These are phyloP conservation scores for Sonneratia alba DNA, from an alignment of 345 rosid species.

Conservation along the genomic window DNA sequence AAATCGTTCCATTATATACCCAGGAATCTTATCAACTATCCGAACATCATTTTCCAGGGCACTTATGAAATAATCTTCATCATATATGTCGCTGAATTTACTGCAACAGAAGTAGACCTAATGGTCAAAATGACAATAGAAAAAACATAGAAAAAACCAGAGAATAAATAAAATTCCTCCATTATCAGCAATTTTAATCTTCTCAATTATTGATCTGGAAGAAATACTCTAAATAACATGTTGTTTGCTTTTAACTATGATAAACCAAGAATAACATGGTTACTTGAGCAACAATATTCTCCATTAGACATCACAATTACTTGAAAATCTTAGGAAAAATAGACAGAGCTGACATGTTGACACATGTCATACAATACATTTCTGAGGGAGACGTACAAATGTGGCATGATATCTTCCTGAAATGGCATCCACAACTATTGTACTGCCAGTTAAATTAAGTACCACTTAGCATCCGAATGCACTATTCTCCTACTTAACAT, in stretches of 20 bases:
- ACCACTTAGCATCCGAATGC: neutral
- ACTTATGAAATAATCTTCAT: conserved; percentile 67
- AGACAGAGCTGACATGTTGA: neutral
- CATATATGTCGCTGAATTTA: conserved; percentile 80
- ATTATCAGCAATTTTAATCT: neutral
- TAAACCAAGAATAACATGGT: neutral
- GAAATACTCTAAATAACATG: neutral
- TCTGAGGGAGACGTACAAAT: neutral
- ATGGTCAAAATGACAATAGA: neutral
- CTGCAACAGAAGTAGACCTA: conserved; percentile 34
- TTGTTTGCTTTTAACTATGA: neutral
- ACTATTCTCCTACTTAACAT: neutral
- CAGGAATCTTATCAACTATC: conserved; percentile 81
- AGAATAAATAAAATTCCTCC: neutral
- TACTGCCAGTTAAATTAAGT: neutral
- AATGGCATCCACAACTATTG: neutral
- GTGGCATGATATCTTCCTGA: neutral
- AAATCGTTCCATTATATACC: conserved; percentile 91
- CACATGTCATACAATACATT: neutral
- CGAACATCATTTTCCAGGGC: conserved; percentile 71
- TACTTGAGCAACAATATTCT: neutral
- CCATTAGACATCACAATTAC: neutral
- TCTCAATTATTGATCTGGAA: neutral
- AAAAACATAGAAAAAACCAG: neutral
- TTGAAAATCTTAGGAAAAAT: neutral